Conservation (phyloP, 2,329 filamentous ascomycete species). For the Colletotrichum karsti region DNA sequence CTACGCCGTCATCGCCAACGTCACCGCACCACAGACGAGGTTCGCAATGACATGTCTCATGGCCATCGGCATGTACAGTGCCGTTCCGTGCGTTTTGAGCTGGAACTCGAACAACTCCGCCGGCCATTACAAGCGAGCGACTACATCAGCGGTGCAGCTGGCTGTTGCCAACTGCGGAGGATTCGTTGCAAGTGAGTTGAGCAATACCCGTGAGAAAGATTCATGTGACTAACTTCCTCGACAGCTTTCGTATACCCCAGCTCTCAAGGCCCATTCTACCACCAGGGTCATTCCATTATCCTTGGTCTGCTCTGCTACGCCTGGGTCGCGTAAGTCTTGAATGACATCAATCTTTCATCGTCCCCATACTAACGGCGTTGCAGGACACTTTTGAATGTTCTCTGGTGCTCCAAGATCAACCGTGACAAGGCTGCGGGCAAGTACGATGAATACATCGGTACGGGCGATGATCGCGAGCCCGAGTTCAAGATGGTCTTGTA, state of each 20-base stretch:
- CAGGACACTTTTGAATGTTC: conserved; percentile 68
- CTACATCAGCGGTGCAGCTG: conserved; percentile 71
- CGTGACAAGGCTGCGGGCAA: conserved; percentile 67
- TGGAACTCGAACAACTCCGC: conserved; percentile 76
- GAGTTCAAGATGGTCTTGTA: conserved; percentile 68
- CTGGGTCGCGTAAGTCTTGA: conserved; percentile 67
- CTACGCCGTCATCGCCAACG: conserved; percentile 70
- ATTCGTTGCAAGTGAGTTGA: conserved; percentile 64
- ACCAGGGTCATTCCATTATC: conserved; percentile 69
- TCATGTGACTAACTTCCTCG: not conserved
- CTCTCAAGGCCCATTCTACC: conserved; percentile 63
- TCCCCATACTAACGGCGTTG: not conserved
- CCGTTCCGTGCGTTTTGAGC: conserved; percentile 69
- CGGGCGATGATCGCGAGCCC: conserved; percentile 71
- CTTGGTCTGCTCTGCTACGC: conserved; percentile 67
- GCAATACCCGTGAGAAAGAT: rapidly evolving
- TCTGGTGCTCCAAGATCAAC: conserved; percentile 72
- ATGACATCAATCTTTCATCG: not conserved
- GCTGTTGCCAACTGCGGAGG: conserved; percentile 74
- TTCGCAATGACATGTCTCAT: conserved; percentile 76
- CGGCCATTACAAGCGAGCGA: conserved; percentile 75
- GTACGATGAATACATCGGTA: conserved; percentile 64
- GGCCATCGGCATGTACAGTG: conserved; percentile 71
- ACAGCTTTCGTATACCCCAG: conserved; percentile 68
- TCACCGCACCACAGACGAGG: conserved; percentile 57